phyloP scores from a whole-genome alignment of 2,329 filamentous ascomycete species.

The Tothia fuscella region DNA sequence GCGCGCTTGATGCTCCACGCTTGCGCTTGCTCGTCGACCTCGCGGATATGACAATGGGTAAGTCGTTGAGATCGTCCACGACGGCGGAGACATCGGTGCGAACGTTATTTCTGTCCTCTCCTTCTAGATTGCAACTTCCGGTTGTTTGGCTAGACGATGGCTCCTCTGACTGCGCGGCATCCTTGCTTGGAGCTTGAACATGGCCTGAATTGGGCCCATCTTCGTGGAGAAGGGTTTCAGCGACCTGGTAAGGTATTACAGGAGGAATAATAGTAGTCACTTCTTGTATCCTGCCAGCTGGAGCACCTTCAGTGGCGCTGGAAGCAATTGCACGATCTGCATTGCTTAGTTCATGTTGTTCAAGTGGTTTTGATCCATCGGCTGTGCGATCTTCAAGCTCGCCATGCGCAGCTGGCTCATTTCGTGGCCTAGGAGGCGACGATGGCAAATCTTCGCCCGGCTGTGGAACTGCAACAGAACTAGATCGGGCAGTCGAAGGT shows the following conservation, averaged over 20 bases:
- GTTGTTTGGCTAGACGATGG: conserved; percentile 34
- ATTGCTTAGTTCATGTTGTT: too few relatives aligned
- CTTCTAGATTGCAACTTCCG: conserved; percentile 22
- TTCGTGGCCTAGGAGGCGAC: too few relatives aligned
- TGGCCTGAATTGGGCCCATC: too few relatives aligned
- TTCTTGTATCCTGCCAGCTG: not conserved
- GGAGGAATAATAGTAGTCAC: too few relatives aligned
- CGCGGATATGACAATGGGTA: not conserved
- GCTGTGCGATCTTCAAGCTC: too few relatives aligned
- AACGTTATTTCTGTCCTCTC: not conserved
- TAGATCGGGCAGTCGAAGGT: too few relatives aligned
- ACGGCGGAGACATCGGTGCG: not conserved
- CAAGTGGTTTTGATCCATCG: too few relatives aligned
- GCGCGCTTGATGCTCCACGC: not conserved
- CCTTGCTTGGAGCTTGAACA: conserved; percentile 4
- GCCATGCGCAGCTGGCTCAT: too few relatives aligned
- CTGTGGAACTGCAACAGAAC: too few relatives aligned
- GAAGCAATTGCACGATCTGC: not conserved
- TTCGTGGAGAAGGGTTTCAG: too few relatives aligned
- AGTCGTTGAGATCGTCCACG: not conserved
- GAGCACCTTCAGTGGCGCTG: not conserved
- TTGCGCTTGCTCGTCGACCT: not conserved
- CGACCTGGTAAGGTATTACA: too few relatives aligned
- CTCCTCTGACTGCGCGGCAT: not conserved
- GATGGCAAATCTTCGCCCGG: too few relatives aligned